Evolutionary conservation across 352 stramenopile species (phyloP), one percentile per base, ranked within the genome.

Genomic region (Nothophytophthora sp.): DNA sequence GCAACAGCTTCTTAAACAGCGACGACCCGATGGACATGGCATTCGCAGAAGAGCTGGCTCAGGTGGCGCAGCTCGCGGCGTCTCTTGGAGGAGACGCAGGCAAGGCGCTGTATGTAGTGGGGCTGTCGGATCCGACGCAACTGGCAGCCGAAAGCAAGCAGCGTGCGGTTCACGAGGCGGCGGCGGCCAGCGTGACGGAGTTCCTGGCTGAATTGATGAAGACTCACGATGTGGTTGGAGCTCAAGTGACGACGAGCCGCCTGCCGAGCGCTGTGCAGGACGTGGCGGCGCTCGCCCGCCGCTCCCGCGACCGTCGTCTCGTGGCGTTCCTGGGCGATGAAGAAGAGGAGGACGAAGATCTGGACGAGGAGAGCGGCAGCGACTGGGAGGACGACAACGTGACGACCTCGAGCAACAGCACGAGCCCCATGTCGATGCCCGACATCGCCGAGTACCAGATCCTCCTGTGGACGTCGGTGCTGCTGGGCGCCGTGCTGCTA

Each of bases 381-480:
- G 44, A 40, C 41, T 52, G 41, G 55, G 49, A 61, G 23, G 42
- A 63, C 18, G 49, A 50, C 44, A 54, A 69, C 25, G 42, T 57
- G n/a, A 69, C 53, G 0, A 58, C 39, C 25, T 40, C 35, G 5
- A 33, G 41, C 29, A 78, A 74, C 48, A 35, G 34, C 4, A 76
- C 66, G n/a, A 70, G 59, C 22, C 49, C 63, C 11, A 28, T 84
- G 11, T 74, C 60, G 16, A 68, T 90, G 37, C 52, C 75, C 10
- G 79, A 88, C 25, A 91, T 94, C 51, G 73, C 68, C 10, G 67
- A 88, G 60, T 92, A 76, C 55, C 83, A 92, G 68, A 89, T 95
- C 55, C 81, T 88, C 59, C 55, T 95, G 27, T 95, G 84, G 84
- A 92, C 77, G 29, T 83, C 76, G 11, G 67, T 95, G 30, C 33